A percentile compares a stretch with the other conserved stretches of the same genome.
phyloP scores from a whole-genome alignment of 1,139 yeast species.

The Nakaseomyces bracarensis region DNA sequence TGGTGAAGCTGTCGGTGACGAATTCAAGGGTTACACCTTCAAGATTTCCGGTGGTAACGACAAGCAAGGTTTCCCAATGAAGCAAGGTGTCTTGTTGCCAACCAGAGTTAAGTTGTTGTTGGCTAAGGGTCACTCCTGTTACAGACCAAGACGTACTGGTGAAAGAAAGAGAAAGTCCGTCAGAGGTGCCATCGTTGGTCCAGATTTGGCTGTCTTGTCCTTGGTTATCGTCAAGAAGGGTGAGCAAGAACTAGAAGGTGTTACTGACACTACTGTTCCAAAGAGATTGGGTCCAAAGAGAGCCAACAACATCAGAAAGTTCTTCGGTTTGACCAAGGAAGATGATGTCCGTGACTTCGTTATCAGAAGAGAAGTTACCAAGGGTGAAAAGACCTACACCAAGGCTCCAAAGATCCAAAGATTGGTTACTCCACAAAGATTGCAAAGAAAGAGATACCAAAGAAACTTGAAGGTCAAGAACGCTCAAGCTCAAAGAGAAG shows the following conservation, averaged over 20 bases:
- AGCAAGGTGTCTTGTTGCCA: slow-evolving; percentile 99
- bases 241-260: slow-evolving; percentile 89
- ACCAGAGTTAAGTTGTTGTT: slow-evolving; percentile 97
- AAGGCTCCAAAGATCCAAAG: slow-evolving; percentile 99
- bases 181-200: slow-evolving; percentile 98
- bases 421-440: slow-evolving; percentile 97
- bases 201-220: slow-evolving; percentile 93
- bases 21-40: slow-evolving; percentile 98
- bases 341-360: slow-evolving; percentile 94
- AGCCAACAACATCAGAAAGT: slow-evolving; percentile 99
- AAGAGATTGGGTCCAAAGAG: slow-evolving; percentile 99
- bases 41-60: slow-evolving; percentile 99
- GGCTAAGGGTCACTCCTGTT: slow-evolving; percentile 93
- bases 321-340: slow-evolving; percentile 97
- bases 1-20: slow-evolving; percentile 97
- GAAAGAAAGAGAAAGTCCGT: slow-evolving; percentile 99
- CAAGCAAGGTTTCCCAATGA: slow-evolving; percentile 99
- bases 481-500: slow-evolving; percentile 99
- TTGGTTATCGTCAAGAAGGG: slow-evolving; percentile 96
- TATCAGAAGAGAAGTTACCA: slow-evolving; percentile 95
- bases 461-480: slow-evolving; percentile 88
- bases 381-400: slow-evolving; percentile 98
- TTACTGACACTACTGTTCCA: slow-evolving; percentile 90
- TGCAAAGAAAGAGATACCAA: slow-evolving; percentile 98
- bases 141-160: slow-evolving; percentile 99